Conservation (phyloP, 352 stramenopile genomes). For the Globisporangium acanthophoron region DNA sequence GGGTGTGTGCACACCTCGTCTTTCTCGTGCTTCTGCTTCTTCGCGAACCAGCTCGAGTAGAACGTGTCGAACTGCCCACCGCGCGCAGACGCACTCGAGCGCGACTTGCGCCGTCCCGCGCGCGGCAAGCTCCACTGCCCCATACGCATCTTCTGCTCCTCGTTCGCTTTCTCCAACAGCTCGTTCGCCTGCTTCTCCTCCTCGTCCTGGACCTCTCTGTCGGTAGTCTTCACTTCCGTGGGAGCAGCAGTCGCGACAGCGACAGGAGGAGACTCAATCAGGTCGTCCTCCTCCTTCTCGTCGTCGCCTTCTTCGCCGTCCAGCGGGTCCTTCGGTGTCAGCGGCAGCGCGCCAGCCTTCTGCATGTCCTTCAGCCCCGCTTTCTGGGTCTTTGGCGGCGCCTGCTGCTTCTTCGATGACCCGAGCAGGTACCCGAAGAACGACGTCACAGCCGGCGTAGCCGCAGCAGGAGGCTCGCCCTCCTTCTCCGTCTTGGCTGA, state of each 20-base stretch:
- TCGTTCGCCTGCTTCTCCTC: slow-evolving; percentile 14
- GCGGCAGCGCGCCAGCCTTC: slow-evolving; percentile 6
- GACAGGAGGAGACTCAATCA: not conserved
- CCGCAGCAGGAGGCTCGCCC: not conserved
- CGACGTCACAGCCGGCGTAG: not conserved
- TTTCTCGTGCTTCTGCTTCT: slow-evolving; percentile 38
- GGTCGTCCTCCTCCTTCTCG: slow-evolving; percentile 25
- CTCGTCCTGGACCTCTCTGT: slow-evolving; percentile 16
- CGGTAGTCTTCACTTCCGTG: slow-evolving; percentile 13
- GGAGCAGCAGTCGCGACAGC: slow-evolving; percentile 6
- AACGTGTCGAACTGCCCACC: slow-evolving; percentile 60
- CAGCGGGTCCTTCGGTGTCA: slow-evolving; percentile 16
- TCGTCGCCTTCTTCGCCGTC: slow-evolving; percentile 45
- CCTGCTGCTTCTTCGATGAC: slow-evolving; percentile 4
- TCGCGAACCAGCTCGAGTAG: slow-evolving; percentile 70
- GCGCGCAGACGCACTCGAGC: slow-evolving; percentile 31
- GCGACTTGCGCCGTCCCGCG: slow-evolving; percentile 34
- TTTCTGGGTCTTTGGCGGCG: not conserved
- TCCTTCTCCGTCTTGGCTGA: slow-evolving; percentile 3
- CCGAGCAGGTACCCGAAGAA: slow-evolving; percentile 11
- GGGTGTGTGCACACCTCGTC: slow-evolving; percentile 13
- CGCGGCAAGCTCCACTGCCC: slow-evolving; percentile 73
- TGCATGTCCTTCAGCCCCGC: slow-evolving; percentile 7
- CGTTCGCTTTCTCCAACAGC: slow-evolving; percentile 22
- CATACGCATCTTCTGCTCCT: slow-evolving; percentile 55